These are phyloP conservation scores for Coniochaeta ligniaria DNA, from an alignment of 2,329 filamentous ascomycete species.

Conservation along the genomic window DNA sequence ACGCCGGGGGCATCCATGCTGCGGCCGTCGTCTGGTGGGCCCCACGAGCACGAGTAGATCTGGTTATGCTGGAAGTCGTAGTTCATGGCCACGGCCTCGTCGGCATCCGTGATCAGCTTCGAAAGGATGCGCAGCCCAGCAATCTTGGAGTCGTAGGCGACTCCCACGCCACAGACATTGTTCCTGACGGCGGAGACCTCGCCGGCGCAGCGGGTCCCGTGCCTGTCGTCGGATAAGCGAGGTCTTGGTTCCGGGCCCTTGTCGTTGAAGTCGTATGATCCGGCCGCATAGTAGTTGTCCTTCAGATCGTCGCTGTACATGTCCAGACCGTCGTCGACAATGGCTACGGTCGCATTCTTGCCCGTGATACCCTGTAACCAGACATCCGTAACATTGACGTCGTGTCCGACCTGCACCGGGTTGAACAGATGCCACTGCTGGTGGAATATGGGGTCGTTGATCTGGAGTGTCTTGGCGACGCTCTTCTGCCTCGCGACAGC, in stretches of 20 bases:
- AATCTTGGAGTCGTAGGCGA: constrained; percentile 87
- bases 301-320: constrained; percentile 92
- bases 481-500: constrained; percentile 51
- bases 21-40: constrained; percentile 83
- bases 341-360: constrained; percentile 80
- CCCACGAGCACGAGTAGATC: constrained; percentile 99
- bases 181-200: constrained; percentile 92
- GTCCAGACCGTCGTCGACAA: constrained; percentile 93
- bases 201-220: constrained; percentile 91
- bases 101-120: constrained; percentile 81
- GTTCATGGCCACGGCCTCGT: constrained; percentile 89
- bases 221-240: constrained; percentile 73
- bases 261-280: constrained; percentile 97
- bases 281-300: constrained; percentile 86
- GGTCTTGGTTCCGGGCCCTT: constrained; percentile 71
- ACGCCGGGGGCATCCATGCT: constrained; percentile 93
- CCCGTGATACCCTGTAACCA: constrained; percentile 91
- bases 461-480: constrained; percentile 61
- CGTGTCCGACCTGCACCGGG: constrained; percentile 70
- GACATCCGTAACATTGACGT: constrained; percentile 91
- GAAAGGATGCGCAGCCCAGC: constrained; percentile 90
- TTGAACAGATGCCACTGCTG: constrained; percentile 98
- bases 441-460: constrained; percentile 82
- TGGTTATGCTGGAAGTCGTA: constrained; percentile 87
- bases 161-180: constrained; percentile 88